These are phyloP conservation scores for Podospora tetraspora DNA, from an alignment of 495 filamentous ascomycete species.

Conservation along the genomic window DNA sequence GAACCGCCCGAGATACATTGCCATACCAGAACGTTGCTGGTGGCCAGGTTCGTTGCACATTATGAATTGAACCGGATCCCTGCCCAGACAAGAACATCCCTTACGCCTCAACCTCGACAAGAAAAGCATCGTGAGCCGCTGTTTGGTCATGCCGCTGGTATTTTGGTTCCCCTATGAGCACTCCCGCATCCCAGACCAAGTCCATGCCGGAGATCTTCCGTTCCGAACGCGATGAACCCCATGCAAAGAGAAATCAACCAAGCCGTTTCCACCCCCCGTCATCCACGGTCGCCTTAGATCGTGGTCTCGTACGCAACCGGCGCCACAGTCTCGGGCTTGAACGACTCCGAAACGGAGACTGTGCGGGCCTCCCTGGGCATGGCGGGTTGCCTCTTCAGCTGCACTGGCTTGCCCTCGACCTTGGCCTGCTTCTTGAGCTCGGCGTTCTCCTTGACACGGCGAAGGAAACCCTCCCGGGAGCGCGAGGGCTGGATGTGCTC, in stretches of 20 bases:
- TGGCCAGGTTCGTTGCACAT: background rate
- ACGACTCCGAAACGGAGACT: constrained; percentile 62
- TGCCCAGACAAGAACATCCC: constrained; percentile 11
- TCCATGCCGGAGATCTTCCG: constrained; percentile 35
- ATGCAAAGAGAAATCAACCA: constrained; percentile 34
- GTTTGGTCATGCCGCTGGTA: constrained; percentile 36
- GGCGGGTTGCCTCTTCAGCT: constrained; percentile 85
- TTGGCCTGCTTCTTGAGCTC: constrained; percentile 87
- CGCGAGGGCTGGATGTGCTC: constrained; percentile 94
- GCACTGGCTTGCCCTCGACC: constrained; percentile 73
- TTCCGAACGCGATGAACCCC: constrained; percentile 38
- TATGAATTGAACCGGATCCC: background rate
- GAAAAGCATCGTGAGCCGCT: constrained; percentile 14
- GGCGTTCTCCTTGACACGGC: constrained; percentile 92
- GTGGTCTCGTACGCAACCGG: constrained; percentile 96
- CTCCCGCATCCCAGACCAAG: constrained; percentile 36
- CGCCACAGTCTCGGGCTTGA: constrained; percentile 82
- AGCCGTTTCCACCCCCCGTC: constrained; percentile 27
- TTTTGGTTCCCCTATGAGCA: constrained; percentile 37
- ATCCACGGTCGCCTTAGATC: constrained; percentile 59
- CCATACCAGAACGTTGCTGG: background rate
- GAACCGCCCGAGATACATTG: background rate
- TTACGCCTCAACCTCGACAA: constrained; percentile 16
- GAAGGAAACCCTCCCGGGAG: constrained; percentile 91
- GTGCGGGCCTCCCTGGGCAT: constrained; percentile 74